Evolutionary conservation across 768 basidiomycete genomes (phyloP), one percentile per base, ranked within the genome.

Genomic region (Trametes punicea): DNA sequence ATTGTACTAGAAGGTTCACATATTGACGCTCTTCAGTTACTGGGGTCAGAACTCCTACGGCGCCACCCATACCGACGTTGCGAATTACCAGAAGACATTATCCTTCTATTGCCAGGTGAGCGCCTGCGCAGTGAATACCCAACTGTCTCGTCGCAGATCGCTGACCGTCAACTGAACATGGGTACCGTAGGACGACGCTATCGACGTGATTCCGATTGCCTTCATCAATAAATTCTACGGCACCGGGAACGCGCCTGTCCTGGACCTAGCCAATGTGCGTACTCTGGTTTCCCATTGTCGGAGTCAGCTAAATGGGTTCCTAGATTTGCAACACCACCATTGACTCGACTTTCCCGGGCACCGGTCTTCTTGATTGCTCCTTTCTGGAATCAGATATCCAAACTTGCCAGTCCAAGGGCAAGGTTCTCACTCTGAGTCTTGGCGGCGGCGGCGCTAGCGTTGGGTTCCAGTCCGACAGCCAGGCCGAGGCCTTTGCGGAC

Each of bases 31-130:
- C 25, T 13, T 13, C 65, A 85, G 84, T 29, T 87, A 87, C 66
- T 88, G 84, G 84, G 88, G 87, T 55, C 85, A 89, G 68, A 84
- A 88, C 62, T 87, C 87, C 1, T 85, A 86, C 56, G 86, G 87
- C 36, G 86, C 85, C 9, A 73, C 71, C 5, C 74, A 79, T 57
- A 50, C 66, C 20, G 76, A 85, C 56, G 67, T 74, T 0, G 76
- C 81, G 27, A 75, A 83, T 62, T 85, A 71, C 57, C 85, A 88
- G 72, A 77, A 86, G 65, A 71, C 77, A 0, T 71, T 88, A 50
- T 78, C 80, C 4, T 84, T 76, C 65, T 88, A 87, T 67, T 87
- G 85, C 67, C 76, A 81, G 63, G 83, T 81, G 15, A 20, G 31
- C 29, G 53, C 2, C 18, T 42, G 46, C 18, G 33, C 11, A 13